Base-by-base conservation (phyloP, 371 early-diverging fungal genomes). In the Mucor racemosus region DNA sequence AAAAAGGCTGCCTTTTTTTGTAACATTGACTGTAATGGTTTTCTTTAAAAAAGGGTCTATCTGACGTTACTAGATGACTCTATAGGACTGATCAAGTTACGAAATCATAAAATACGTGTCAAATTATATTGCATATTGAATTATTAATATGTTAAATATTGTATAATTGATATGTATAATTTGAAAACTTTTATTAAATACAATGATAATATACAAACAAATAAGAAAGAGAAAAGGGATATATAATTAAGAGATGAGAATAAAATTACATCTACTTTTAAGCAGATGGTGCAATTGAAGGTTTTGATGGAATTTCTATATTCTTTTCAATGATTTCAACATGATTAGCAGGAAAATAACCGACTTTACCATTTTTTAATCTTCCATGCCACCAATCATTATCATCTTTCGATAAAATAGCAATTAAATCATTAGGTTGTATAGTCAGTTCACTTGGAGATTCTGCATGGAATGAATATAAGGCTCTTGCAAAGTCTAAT, bases 351-450 rank as follows among this genome's bases (percentile, higher is more conserved):
- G 96, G 96, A 79, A 96, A 94, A 44, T 89, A 75, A 9, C 95
- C 96, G 60, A 90, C 84, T 53, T 81, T 80, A 0, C 96, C 95
- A 41, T 82, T 80, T 63, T 92, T 88, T 15, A 88, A 76, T 35
- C 90, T 68, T 10, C 95, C 95, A 44, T 89, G 75, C 96, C 96
- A 96, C 96, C 96, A 95, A 72, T 76, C 73, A 58, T 81, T 82
- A 67, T 91, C 92, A 4, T 78, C 81, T 73, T 84, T 86, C 62
- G 78, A 86, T 69, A 87, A 65, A 75, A 96, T 84, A 0, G 95
- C 96, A 59, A 96, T 82, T 39, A 95, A 74, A 39, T 95, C 95
- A 34, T 94, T 95, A 53, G 86, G 85, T 64, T 80, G 82, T 67
- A 96, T 85, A 48, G 79, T 76, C 58, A 96, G 78, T 73, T 96